Evolutionary conservation across 768 basidiomycete genomes (phyloP), one percentile per base, ranked within the genome.

Genomic region (Amanita brunnescens): DNA sequence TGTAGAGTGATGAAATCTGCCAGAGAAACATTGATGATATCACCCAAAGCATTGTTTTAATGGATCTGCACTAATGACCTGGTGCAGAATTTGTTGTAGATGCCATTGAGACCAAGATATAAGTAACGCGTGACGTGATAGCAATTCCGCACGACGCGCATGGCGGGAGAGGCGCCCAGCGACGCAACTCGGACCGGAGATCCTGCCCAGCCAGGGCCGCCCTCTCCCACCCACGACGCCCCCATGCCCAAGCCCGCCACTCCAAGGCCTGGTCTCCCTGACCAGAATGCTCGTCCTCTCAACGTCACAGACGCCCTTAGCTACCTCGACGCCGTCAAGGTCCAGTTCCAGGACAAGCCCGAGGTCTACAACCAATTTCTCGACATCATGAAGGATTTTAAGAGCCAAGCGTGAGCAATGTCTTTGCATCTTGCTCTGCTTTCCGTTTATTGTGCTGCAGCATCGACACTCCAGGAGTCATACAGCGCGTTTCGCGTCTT

Each of bases 321-420:
- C 61, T 96, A 96, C 61, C 81, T 96, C 58, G 92, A 96, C 65
- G 89, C 90, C 23, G 92, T 96, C 71, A 96, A 95, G 73, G 75
- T 80, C 38, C 88, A 92, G 70, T 96, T 95, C 65, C 76, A 81
- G 41, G 85, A 90, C 64, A 83, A 84, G 65, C 92, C 92, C 16
- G 90, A 93, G 60, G 91, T 95, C 23, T 96, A 96, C 75, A 95
- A 96, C 65, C 79, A 85, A 57, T 92, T 93, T 63, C 68, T 94
- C 67, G 91, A 95, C 65, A 94, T 96, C 63, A 96, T 96, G 96
- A 97, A 97, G 74, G 94, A 98, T 65, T 99, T 99, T 68, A 99
- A 99, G 72, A 91, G 91, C 61, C 91, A 95, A 70, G 73, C 71
- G 89, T 92, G 66, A 71, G 90, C 60, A 23, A 34, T 34, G 55